Evolutionary conservation across 2,329 filamentous ascomycete genomes (phyloP).

Genomic region (Sphaerostilbella broomeana): DNA sequence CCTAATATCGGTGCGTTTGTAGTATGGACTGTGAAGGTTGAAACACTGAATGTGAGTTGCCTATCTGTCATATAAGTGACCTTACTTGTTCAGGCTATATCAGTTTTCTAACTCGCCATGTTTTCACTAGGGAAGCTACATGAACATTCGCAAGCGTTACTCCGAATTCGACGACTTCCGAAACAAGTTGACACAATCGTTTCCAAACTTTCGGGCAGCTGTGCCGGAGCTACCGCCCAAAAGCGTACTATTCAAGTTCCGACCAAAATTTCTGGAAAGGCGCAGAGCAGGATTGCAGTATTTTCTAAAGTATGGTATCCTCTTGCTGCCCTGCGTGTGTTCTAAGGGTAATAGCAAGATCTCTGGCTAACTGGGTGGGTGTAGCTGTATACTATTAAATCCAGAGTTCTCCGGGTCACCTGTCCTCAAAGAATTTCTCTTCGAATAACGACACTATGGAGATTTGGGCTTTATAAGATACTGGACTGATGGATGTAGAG

Average conservation of each 20-base stretch:
- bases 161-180: slow-evolving; percentile 89
- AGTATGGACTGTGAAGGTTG: slow-evolving; percentile 85
- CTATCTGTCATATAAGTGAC: no score
- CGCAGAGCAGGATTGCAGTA: slow-evolving; percentile 78
- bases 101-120: not conserved
- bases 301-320: slow-evolving; percentile 72
- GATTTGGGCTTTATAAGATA: not conserved
- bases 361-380: not conserved
- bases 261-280: slow-evolving; percentile 77
- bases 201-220: slow-evolving; percentile 77
- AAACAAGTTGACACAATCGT: slow-evolving; percentile 65
- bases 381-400: slow-evolving; percentile 81
- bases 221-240: slow-evolving; percentile 89
- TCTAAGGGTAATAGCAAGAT: no score
- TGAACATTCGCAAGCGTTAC: slow-evolving; percentile 67
- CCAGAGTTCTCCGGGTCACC: slow-evolving; percentile 92
- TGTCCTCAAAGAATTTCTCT: slow-evolving; percentile 84
- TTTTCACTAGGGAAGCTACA: slow-evolving; percentile 45
- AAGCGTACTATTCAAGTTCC: slow-evolving; percentile 80
- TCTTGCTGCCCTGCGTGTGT: not conserved
- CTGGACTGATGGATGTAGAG: no score
- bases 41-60: slow-evolving; percentile 68
- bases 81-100: no score
- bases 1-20: slow-evolving; percentile 78
- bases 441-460: slow-evolving; percentile 40